phyloP scores from a whole-genome alignment of 345 rosid genomes.

The Eucalyptus erythrocorys region DNA sequence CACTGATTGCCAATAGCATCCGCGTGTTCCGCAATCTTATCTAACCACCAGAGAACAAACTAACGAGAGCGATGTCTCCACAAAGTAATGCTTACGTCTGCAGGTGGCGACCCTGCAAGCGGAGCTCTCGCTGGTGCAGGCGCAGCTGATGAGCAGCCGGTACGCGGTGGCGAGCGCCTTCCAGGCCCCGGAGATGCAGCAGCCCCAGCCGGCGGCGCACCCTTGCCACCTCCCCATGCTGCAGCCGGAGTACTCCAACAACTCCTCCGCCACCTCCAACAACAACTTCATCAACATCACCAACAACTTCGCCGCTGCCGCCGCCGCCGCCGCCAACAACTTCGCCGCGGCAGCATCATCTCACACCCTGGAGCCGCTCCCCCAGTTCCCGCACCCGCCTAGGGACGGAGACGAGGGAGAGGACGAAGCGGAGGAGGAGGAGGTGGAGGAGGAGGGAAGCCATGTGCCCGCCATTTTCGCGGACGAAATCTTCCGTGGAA shows the following conservation, averaged over 20 bases:
- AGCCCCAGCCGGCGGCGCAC: conserved; percentile 24
- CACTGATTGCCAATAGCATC: neutral
- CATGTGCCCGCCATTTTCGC: conserved; percentile 22
- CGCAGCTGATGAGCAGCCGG: conserved; percentile 66
- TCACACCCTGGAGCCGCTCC: conserved; percentile 38
- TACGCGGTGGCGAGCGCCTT: conserved; percentile 63
- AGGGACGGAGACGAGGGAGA: conserved; percentile 21
- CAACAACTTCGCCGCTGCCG: conserved; percentile 33
- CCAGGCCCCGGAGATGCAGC: conserved; percentile 32
- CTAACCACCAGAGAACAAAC: neutral
- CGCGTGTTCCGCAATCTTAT: neutral
- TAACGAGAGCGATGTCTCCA: neutral
- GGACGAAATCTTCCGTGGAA: conserved; percentile 25
- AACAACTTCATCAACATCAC: neutral
- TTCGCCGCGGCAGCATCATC: conserved; percentile 43
- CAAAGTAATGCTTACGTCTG: neutral
- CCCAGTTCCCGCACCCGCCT: conserved; percentile 17
- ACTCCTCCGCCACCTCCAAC: conserved; percentile 70
- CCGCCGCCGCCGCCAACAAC: conserved; percentile 25
- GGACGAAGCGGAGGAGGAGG: conserved; percentile 43
- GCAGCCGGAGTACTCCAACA: conserved; percentile 87
- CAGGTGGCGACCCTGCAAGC: conserved; percentile 81
- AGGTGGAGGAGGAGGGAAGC: conserved; percentile 60
- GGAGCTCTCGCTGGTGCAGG: conserved; percentile 74
- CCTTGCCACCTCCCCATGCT: conserved; percentile 28